Evolutionary conservation across 2,329 filamentous ascomycete genomes (phyloP).

Genomic region (Pseudogymnoascus sp.): DNA sequence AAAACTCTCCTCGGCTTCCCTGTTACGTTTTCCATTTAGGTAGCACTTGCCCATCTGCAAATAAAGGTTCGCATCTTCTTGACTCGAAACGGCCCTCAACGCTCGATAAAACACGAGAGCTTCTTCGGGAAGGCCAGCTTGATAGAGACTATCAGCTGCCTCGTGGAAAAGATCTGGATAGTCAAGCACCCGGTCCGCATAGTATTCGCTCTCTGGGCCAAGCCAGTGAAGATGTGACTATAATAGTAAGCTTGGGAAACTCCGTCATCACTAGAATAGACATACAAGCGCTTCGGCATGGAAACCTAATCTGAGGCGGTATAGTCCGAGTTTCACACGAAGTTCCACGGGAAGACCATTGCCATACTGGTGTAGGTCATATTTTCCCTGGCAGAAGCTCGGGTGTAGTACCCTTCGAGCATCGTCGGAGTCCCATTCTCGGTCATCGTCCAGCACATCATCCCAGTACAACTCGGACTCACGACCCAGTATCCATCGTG

Average conservation of each 20-base stretch:
- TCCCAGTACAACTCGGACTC: constrained; percentile 72
- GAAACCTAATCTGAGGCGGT: constrained; percentile 63
- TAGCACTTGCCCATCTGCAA: constrained; percentile 53
- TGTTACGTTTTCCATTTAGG: constrained; percentile 50
- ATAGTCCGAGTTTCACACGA: constrained; percentile 73
- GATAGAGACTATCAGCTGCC: constrained; percentile 49
- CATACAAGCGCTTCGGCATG: constrained; percentile 63
- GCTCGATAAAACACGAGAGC: constrained; percentile 50
- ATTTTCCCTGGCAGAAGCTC: constrained; percentile 48
- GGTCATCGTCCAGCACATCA: constrained; percentile 58
- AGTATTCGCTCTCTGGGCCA: constrained; percentile 47
- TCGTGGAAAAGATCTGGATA: constrained; percentile 76
- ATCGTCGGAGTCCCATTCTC: constrained; percentile 78
- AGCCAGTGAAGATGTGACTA: constrained; percentile 62
- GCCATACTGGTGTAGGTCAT: constrained; percentile 56
- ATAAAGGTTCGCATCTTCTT: constrained; percentile 37
- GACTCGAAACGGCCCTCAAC: constrained; percentile 40
- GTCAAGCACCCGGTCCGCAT: constrained; percentile 46
- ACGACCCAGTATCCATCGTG: constrained; percentile 76
- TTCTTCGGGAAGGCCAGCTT: constrained; percentile 41
- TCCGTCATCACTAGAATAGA: neutral
- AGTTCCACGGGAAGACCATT: constrained; percentile 69
- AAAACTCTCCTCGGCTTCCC: constrained; percentile 69
- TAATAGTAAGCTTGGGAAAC: constrained; percentile 15
- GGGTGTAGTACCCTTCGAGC: constrained; percentile 54